A percentile compares a stretch with the other conserved stretches of the same genome.
Conservation (phyloP, 805 yeast species). For the Yueomyces sp. region DNA sequence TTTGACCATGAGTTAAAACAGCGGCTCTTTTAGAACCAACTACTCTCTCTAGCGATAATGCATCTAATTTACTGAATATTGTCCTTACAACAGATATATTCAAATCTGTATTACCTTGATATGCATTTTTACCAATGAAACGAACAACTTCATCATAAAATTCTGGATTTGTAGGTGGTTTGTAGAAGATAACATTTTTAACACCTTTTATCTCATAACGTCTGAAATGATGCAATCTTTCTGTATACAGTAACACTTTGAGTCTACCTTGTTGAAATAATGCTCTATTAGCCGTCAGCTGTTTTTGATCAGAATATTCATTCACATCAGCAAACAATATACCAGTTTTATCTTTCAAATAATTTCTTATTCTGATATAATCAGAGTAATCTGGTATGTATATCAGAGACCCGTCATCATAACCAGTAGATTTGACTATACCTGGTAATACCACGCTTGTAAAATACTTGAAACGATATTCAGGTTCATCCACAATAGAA, state of each 20-base stretch:
- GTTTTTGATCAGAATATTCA: conserved; percentile 70
- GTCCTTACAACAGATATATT: conserved; percentile 45
- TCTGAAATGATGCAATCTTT: conserved; percentile 85
- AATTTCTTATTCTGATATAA: conserved; percentile 63
- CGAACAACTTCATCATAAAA: conserved; percentile 69
- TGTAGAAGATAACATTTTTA: conserved; percentile 68
- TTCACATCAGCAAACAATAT: conserved; percentile 58
- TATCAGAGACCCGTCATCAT: conserved; percentile 61
- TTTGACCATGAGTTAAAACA: conserved; percentile 50
- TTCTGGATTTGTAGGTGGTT: conserved; percentile 69
- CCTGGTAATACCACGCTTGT: conserved; percentile 62
- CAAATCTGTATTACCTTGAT: conserved; percentile 38
- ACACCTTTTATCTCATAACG: conserved; percentile 79
- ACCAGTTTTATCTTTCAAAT: conserved; percentile 42
- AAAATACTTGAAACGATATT: conserved; percentile 71
- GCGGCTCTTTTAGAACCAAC: conserved; percentile 71
- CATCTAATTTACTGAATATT: conserved; percentile 70
- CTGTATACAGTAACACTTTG: conserved; percentile 77
- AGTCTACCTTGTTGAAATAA: conserved; percentile 48
- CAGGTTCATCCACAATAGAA: conserved; percentile 55
- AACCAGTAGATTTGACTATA: conserved; percentile 42
- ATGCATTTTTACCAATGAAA: conserved; percentile 48
- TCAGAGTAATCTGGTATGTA: conserved; percentile 83
- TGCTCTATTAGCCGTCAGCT: conserved; percentile 57
- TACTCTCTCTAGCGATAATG: conserved; percentile 61